Percentiles rank a stretch among this genome's conserved stretches.
These are phyloP conservation scores for Fusarium coffeatum DNA, from an alignment of 2,329 filamentous ascomycete genomes.

Conservation along the genomic window DNA sequence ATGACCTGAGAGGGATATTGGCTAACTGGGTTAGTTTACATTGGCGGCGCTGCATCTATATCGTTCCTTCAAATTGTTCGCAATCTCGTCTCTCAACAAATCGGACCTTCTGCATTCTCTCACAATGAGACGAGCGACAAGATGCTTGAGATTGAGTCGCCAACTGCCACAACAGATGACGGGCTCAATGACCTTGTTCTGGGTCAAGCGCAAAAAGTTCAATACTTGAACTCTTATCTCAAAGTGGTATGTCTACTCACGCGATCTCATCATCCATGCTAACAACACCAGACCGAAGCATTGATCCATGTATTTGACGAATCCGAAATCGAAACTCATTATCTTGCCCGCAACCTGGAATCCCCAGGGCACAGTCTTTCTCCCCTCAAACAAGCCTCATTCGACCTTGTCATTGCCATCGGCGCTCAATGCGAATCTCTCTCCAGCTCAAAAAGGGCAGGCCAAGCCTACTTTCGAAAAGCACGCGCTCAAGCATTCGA, in stretches of 20 bases:
- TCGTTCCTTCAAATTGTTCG: constrained; percentile 63
- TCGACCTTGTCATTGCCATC: constrained; percentile 43
- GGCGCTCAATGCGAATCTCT: constrained; percentile 43
- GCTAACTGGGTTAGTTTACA: constrained; percentile 53
- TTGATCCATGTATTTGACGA: constrained; percentile 50
- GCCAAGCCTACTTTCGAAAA: constrained; percentile 58
- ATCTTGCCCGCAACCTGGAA: not conserved
- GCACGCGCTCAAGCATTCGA: constrained; percentile 49
- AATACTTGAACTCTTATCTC: constrained; percentile 32
- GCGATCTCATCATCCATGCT: rapidly evolving
- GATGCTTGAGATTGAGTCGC: constrained; percentile 45
- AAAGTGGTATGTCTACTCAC: constrained; percentile 22
- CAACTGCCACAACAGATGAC: constrained; percentile 2
- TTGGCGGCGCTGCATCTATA: constrained; percentile 63
- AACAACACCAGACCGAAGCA: constrained; percentile 48
- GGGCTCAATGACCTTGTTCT: not conserved
- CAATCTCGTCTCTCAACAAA: constrained; percentile 42
- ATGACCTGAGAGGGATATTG: not conserved
- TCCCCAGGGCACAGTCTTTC: not conserved
- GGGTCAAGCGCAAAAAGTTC: not conserved
- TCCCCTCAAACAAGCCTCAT: constrained; percentile 18
- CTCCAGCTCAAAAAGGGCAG: constrained; percentile 22
- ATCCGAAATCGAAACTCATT: constrained; percentile 44
- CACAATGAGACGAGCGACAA: constrained; percentile 46
- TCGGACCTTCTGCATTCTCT: constrained; percentile 44